Percentiles rank a stretch among this genome's conserved stretches.
Evolutionary conservation across 108 stramenopile genomes (phyloP).

Genomic region (Mediolabrus comicus): DNA sequence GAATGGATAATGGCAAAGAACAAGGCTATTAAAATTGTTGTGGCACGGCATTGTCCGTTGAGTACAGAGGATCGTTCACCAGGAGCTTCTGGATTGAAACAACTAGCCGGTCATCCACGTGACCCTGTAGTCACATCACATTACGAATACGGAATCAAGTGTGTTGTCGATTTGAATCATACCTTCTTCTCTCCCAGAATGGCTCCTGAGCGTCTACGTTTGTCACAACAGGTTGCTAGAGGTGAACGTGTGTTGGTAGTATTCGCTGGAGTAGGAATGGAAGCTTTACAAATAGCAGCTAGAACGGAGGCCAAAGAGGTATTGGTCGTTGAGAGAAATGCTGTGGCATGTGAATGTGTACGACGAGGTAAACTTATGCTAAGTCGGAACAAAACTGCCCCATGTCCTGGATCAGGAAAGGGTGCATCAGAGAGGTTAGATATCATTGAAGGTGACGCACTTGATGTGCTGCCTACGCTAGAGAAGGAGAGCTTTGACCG

Average conservation of each 20-base stretch:
- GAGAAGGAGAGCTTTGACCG: conserved; percentile 60
- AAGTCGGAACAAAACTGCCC: conserved; percentile 75
- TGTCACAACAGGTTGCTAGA: conserved; percentile 81
- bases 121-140: conserved; percentile 76
- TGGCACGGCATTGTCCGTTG: conserved; percentile 32
- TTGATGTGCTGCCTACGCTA: conserved; percentile 57
- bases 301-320: conserved; percentile 73
- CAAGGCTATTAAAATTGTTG: conserved; percentile 65
- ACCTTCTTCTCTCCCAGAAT: conserved; percentile 87
- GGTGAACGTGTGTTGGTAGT: conserved; percentile 79
- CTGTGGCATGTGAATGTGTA: conserved; percentile 68
- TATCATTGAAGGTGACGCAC: conserved; percentile 78
- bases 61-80: conserved; percentile 61
- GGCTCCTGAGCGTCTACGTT: conserved; percentile 77
- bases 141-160: conserved; percentile 82
- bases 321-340: conserved; percentile 72
- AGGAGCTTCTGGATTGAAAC: conserved; percentile 53
- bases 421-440: conserved; percentile 72
- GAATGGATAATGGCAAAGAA: conserved; percentile 73
- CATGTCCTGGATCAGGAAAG: conserved; percentile 41
- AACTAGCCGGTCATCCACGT: conserved; percentile 68
- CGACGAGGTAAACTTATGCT: conserved; percentile 66
- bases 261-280: conserved; percentile 87
- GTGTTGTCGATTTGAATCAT: conserved; percentile 78
- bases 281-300: conserved; percentile 80